Base-by-base conservation (phyloP, 441 rosid species). In the Populus tomentosa region DNA sequence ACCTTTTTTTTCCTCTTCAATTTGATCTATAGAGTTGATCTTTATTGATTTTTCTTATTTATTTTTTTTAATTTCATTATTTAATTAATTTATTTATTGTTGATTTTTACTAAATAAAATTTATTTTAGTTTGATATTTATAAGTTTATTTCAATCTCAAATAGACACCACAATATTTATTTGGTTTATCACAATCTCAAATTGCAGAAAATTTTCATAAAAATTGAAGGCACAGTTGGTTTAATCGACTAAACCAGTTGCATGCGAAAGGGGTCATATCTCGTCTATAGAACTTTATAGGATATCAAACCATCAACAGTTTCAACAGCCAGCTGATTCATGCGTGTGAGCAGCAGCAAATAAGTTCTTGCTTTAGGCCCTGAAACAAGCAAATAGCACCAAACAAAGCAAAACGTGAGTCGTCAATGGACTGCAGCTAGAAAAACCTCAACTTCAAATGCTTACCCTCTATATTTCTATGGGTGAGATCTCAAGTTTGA, bases 311-410 rank as follows among this genome's bases (percentile, higher is more conserved):
- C 90, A 36, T 91, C 90, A 13, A 46, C 75, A 7, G 90, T 86
- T 83, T 89, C 92, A 9, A 89, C 89, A 4, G 75, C 86, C 67
- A 92, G 69, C 75, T 67, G 80, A 73, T 88, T 88, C 89, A 92
- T 87, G 67, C 91, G 90, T 42, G 82, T 80, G 20, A 92, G 83
- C 59, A 92, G 80, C 74, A 90, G 79, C 69, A 84, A 73, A 76
- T 88, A 90, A 56, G 88, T 84, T 76, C 93, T 87, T 35, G 87
- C 89, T 81, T 87, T 90, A 32, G 87, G 88, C 46, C 94, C 94
- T 90, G 33, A 21, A 35, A 67, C 56, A 68, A 70, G 11, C 74
- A 64, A 65, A 68, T 13, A 67, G 3, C 61, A 70, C 24, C 18
- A 63, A 71, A 70, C 18, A 63, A 71, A 70, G 61, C 32, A 68